Evolutionary conservation across 495 filamentous ascomycete species (phyloP), one percentile per base, ranked within the genome.

Genomic region (Articulospora tetracladia): DNA sequence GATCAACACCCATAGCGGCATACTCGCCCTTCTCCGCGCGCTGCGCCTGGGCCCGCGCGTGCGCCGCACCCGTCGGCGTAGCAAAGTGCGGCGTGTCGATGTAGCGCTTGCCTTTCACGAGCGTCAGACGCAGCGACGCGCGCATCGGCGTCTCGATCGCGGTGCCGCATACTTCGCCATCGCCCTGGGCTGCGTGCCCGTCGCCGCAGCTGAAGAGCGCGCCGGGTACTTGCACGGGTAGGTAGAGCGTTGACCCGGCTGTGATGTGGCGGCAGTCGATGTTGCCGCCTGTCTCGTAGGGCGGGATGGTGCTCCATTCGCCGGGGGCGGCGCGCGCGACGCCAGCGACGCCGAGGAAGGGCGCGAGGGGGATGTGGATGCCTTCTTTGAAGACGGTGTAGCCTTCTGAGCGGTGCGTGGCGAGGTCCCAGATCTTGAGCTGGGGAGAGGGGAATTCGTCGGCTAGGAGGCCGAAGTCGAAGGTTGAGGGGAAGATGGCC

Each of bases 141-240:
- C 70, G 69, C 68, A 82, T 77, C 17, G 74, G 75, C 22, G 77
- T 80, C 70, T 82, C 79, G 65, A 82, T 82, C 52, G 79, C 79
- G 27, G 77, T 79, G 24, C 79, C 79, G 58, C 79, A 82, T 34
- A 79, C 76, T 60, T 82, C 79, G 23, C 79, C 79, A 55, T 78
- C 75, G n/a, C 79, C 79, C 59, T 82, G 77, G 0, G 78, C 77
- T 4, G 79, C 79, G 53, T 82, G 79, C n/a, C 79, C 79, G 55
- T 82, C 79, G 34, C 79, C 79, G 59, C 77, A 80, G 67, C 74
- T 77, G 65, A 82, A 80, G 8, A 79, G 67, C 8, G 77, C 79
- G n/a, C 79, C 79, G 28, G 67, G 60, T 0, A 76, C 77, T 51
- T 78, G 73, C 0, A 82, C 73, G 17, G 79, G 77, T 0, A 82